Evolutionary conservation across 1,284 basidiomycete genomes (phyloP).

Genomic region (Boletus mariae): DNA sequence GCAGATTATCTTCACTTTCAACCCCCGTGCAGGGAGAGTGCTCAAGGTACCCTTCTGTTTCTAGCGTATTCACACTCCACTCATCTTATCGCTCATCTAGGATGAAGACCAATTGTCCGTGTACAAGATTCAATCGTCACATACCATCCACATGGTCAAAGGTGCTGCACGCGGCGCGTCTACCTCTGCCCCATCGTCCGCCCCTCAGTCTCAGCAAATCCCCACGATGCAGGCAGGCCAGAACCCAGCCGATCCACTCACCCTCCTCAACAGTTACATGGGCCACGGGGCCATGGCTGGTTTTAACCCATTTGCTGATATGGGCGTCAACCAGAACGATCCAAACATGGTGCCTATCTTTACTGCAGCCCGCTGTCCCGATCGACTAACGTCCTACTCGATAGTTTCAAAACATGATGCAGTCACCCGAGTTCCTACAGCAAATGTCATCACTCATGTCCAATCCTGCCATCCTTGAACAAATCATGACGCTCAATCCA

Average conservation of each 20-base stretch:
- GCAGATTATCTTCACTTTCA: background rate
- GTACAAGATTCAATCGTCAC: constrained; percentile 85
- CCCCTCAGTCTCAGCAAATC: constrained; percentile 45
- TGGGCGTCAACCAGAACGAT: constrained; percentile 84
- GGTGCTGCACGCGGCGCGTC: constrained; percentile 59
- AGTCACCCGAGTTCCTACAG: constrained; percentile 74
- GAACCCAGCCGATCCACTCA: constrained; percentile 76
- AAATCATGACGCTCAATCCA: constrained; percentile 78
- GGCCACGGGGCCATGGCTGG: constrained; percentile 74
- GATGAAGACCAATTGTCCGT: constrained; percentile 78
- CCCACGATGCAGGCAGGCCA: constrained; percentile 83
- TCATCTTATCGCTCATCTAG: constrained; percentile 36
- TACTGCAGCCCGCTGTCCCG: background rate
- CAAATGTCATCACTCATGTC: constrained; percentile 76
- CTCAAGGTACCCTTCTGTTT: constrained; percentile 50
- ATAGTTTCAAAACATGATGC: constrained; percentile 80
- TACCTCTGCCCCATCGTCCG: constrained; percentile 23
- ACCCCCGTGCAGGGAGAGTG: constrained; percentile 52
- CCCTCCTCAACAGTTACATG: constrained; percentile 66
- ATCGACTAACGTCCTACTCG: constrained; percentile 2
- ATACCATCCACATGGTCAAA: constrained; percentile 94
- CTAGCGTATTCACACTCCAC: background rate
- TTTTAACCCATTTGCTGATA: constrained; percentile 83
- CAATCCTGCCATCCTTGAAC: constrained; percentile 81
- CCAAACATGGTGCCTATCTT: constrained; percentile 77